Conservation (phyloP, 306 rosid species). For the Amphicarpaea edgeworthii region DNA sequence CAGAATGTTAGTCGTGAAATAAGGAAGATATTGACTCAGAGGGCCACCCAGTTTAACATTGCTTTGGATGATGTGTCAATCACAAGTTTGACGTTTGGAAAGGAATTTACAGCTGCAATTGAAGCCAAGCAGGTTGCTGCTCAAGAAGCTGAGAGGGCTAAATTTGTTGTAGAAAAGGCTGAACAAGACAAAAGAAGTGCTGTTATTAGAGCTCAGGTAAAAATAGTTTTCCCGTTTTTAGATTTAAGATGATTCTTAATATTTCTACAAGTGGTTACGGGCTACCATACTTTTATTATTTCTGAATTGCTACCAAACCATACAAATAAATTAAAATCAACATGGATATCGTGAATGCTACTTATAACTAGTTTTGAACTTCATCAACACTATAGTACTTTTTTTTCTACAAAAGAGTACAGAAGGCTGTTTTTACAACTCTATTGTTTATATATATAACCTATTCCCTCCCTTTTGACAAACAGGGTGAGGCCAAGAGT, state of each 20-base stretch:
- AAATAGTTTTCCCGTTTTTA: background rate
- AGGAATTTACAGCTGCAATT: slow-evolving; percentile 83
- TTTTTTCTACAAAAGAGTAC: background rate
- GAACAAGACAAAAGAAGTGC: slow-evolving; percentile 91
- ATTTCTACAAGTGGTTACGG: background rate
- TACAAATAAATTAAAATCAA: background rate
- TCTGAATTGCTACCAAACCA: slow-evolving; percentile 23
- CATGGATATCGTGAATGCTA: background rate
- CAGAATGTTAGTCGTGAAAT: slow-evolving; percentile 90
- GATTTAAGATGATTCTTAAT: slow-evolving; percentile 2
- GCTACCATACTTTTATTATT: slow-evolving; percentile 2
- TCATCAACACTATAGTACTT: background rate
- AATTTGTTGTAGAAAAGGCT: slow-evolving; percentile 87
- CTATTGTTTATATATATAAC: background rate
- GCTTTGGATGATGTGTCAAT: slow-evolving; percentile 95
- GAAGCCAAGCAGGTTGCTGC: slow-evolving; percentile 99
- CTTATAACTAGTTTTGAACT: slow-evolving; percentile 13
- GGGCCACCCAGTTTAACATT: slow-evolving; percentile 82
- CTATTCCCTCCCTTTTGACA: slow-evolving; percentile 6
- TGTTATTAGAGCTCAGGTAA: slow-evolving; percentile 85
- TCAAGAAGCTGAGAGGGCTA: slow-evolving; percentile 97
- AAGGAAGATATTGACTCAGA: slow-evolving; percentile 72
- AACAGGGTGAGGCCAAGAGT: slow-evolving; percentile 89
- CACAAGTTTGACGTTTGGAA: slow-evolving; percentile 74
- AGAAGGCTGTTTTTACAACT: background rate